Evolutionary conservation across 2,329 filamentous ascomycete genomes (phyloP), one percentile per base, ranked within the genome.

Genomic region (Graphilbum sp.): DNA sequence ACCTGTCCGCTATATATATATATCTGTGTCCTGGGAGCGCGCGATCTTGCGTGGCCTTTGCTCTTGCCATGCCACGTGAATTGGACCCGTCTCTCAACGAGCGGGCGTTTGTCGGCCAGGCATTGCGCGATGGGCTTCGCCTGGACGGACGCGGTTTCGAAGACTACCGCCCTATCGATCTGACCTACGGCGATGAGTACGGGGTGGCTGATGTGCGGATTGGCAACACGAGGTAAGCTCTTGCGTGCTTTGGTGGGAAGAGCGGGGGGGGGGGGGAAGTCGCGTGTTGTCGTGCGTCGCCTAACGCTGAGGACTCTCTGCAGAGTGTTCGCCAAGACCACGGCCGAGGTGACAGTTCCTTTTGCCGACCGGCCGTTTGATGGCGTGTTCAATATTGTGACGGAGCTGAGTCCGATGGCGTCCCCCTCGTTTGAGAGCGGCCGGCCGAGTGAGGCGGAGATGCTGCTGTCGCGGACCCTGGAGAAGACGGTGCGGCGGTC

Each of bases 401-500:
- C 87, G 39, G 90, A 96, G 56, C 74, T 98, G 50, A 85, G 81
- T 45, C 85, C 88, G 35, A 92, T 96, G 78, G 80, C 83, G 21
- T 86, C 85, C 34, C 86, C 90, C 13, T 78, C 82, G 25, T 93
- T 93, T 59, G 87, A 95, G 58, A 73, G 81, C 48, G 84, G 82
- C 56, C 73, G 85, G 38, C 80, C 81, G 35, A 87, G 79, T 45
- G 82, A 92, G 50, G 72, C 79, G 40, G 90, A 96, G 60, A 69
- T 87, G 3, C 71, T 94, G 32, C 74, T 96, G 21, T 86, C 87
- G 10, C 78, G 88, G 25, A 72, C 90, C 32, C 76, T 98, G 17
- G 90, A 98, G 57, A 94, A 94, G 61, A 88, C 90, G 9, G 75
- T 96, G 43, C 86, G 90, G 32, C 79, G 90, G 43, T 94, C 87